Evolutionary conservation across 495 filamentous ascomycete genomes (phyloP).

Genomic region (Choiromyces venosus): DNA sequence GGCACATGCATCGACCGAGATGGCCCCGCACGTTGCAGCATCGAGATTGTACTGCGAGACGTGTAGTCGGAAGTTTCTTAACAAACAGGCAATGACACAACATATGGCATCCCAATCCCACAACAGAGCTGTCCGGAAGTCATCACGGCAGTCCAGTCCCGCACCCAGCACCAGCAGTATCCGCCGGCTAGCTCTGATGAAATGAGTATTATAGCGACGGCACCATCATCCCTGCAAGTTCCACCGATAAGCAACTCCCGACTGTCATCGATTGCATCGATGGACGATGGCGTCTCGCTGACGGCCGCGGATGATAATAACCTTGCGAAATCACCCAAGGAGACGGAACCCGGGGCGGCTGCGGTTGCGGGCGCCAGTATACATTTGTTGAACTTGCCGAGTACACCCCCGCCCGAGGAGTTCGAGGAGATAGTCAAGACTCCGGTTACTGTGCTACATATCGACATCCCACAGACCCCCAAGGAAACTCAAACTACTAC

Average conservation of each 20-base stretch:
- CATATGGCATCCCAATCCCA: too few relatives aligned
- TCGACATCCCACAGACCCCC: neutral
- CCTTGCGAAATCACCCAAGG: neutral
- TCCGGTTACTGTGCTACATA: neutral
- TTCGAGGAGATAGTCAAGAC: constrained; percentile 1
- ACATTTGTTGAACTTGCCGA: neutral
- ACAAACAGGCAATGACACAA: too few relatives aligned
- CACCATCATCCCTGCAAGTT: neutral
- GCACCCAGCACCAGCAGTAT: too few relatives aligned
- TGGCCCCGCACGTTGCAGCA: too few relatives aligned
- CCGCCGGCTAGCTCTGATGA: too few relatives aligned
- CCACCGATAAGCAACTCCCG: neutral
- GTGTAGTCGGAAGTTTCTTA: too few relatives aligned
- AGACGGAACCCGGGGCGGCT: neutral
- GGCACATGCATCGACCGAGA: too few relatives aligned
- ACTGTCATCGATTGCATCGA: neutral
- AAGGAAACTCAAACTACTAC: neutral
- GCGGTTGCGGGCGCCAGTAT: neutral
- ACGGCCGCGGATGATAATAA: neutral
- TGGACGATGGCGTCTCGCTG: constrained; percentile 2
- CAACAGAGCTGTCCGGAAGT: too few relatives aligned
- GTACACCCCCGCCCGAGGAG: neutral
- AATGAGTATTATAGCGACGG: too few relatives aligned
- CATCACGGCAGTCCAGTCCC: too few relatives aligned
- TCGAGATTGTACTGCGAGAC: too few relatives aligned